Evolutionary conservation across 2,329 filamentous ascomycete genomes (phyloP).

Genomic region (Ceratocystis harringtonii): DNA sequence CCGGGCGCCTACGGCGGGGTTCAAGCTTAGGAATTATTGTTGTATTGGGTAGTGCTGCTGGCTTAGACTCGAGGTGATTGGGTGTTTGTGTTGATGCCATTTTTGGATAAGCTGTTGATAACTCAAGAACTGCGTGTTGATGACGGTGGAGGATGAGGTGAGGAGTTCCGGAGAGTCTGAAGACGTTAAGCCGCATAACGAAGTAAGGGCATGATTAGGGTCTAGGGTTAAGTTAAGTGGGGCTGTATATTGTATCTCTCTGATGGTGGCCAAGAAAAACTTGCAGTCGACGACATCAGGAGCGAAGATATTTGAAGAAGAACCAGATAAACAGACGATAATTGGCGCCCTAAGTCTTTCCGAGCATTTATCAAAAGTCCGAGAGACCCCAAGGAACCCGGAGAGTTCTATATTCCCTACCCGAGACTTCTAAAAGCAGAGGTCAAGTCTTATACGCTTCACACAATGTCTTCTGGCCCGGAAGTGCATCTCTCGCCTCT

Average conservation of each 20-base stretch:
- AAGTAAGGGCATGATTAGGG: neutral
- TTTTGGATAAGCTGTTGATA: neutral
- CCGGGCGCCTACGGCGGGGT: slow-evolving; percentile 41
- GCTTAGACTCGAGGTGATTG: neutral
- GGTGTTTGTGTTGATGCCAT: slow-evolving; percentile 5
- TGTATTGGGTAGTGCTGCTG: slow-evolving; percentile 27
- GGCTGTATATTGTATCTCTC: neutral
- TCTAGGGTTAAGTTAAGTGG: neutral
- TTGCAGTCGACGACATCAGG: neutral
- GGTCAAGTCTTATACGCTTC: neutral
- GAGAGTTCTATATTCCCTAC: neutral
- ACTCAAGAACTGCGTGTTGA: no score
- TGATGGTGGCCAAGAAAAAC: neutral
- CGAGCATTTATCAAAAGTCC: neutral
- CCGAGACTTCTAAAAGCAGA: neutral
- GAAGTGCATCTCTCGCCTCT: slow-evolving; percentile 43
- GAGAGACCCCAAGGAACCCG: neutral
- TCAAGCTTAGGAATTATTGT: slow-evolving; percentile 51
- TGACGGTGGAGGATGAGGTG: no score
- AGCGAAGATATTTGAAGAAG: neutral
- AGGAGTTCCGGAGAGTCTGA: no score
- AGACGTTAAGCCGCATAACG: neutral
- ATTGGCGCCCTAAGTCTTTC: no score
- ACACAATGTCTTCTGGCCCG: slow-evolving; percentile 26
- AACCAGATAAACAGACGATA: no score